Percentiles rank a stretch among this genome's conserved stretches.
phyloP scores from a whole-genome alignment of 2,329 filamentous ascomycete species.

The Phialemoniopsis sp. region DNA sequence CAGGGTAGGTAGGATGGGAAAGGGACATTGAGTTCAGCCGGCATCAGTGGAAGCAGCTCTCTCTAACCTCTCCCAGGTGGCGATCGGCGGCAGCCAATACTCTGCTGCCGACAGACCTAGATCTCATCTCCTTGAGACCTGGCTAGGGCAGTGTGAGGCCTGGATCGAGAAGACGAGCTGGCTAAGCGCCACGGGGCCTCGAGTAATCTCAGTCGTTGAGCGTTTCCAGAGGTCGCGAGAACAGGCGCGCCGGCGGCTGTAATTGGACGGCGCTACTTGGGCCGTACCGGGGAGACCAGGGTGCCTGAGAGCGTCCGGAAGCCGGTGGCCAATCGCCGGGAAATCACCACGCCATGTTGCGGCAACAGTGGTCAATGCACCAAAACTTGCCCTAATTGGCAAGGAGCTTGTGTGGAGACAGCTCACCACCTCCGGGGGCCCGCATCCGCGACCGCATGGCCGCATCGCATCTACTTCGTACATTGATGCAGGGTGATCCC shows the following conservation, averaged over 20 bases:
- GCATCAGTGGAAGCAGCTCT: too few species aligned
- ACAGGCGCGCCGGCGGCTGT: conserved; percentile 4
- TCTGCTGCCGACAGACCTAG: too few species aligned
- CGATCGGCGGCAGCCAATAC: too few species aligned
- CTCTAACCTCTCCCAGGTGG: too few species aligned
- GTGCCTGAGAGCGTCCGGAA: conserved; percentile 6
- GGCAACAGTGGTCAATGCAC: conserved; percentile 1
- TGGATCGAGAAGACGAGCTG: conserved; percentile 1
- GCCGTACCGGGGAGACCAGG: not conserved
- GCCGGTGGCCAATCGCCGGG: conserved; percentile 18
- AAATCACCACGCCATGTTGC: conserved; percentile 10
- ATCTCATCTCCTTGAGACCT: not conserved
- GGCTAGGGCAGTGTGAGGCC: not conserved
- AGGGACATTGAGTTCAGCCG: too few species aligned
- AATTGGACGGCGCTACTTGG: conserved; percentile 3
- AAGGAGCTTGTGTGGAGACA: not conserved
- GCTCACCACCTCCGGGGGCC: not conserved
- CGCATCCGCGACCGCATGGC: too few species aligned
- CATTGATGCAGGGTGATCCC: too few species aligned
- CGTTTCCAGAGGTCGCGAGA: conserved; percentile 9
- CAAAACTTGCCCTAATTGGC: not conserved
- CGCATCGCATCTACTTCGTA: too few species aligned
- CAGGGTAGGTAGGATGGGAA: too few species aligned
- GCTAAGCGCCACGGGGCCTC: conserved; percentile 3
- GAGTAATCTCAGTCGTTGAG: not conserved